Conservation (phyloP, 1,139 yeast genomes). For the Hemisphaericaspora lyxosophila region DNA sequence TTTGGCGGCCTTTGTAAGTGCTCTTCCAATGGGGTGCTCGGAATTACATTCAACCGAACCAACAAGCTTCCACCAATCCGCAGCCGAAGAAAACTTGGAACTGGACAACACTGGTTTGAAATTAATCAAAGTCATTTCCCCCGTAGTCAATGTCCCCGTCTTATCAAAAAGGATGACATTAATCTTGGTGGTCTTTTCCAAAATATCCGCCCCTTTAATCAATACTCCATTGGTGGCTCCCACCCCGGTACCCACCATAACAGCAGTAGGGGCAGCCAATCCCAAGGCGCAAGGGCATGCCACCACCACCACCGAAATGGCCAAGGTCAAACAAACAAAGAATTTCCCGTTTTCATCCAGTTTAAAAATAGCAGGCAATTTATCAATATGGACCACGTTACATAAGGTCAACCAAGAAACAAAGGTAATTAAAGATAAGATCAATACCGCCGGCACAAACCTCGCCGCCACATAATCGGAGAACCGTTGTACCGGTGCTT, state of each 20-base stretch:
- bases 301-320: constrained; percentile 93
- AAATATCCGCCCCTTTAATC: constrained; percentile 88
- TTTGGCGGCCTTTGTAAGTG: constrained; percentile 47
- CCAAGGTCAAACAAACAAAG: constrained; percentile 71
- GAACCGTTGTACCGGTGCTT: constrained; percentile 87
- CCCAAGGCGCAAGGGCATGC: constrained; percentile 99
- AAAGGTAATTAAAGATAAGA: constrained; percentile 65
- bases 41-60: constrained; percentile 67
- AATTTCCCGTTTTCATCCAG: constrained; percentile 55
- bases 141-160: constrained; percentile 92
- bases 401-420: constrained; percentile 58
- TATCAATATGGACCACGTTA: constrained; percentile 28
- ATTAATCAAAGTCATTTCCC: constrained; percentile 63
- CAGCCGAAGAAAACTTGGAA: too few relatives aligned
- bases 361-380: constrained; percentile 57
- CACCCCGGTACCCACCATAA: constrained; percentile 97
- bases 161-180: constrained; percentile 83
- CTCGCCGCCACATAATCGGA: constrained; percentile 84
- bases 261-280: constrained; percentile 96
- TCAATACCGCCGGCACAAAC: constrained; percentile 77
- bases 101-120: constrained; percentile 12
- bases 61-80: constrained; percentile 57
- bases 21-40: constrained; percentile 87
- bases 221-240: constrained; percentile 90
- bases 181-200: constrained; percentile 70